Evolutionary conservation across 768 basidiomycete genomes (phyloP).

Genomic region (Mycena epipterygia): DNA sequence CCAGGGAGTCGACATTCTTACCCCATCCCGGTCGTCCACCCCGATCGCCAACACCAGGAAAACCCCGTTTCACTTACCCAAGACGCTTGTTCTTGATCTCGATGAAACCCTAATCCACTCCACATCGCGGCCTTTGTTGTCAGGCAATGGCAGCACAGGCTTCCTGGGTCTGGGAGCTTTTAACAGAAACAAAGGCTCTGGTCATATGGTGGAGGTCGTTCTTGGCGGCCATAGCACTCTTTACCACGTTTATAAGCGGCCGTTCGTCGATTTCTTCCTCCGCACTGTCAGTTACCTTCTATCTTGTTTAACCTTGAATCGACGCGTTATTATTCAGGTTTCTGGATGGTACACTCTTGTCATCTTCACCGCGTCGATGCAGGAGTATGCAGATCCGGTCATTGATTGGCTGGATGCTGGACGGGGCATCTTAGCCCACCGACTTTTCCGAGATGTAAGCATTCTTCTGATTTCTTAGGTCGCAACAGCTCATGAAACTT

Average conservation of each 20-base stretch:
- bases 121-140: conserved; percentile 83
- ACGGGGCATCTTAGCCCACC: conserved; percentile 88
- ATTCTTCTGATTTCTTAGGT: conserved; percentile 27
- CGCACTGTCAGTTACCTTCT: conserved; percentile 72
- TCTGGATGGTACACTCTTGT: conserved; percentile 99
- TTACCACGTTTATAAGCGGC: conserved; percentile 98
- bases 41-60: conserved; percentile 62
- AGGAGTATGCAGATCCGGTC: conserved; percentile 99
- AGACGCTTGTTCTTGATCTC: conserved; percentile 96
- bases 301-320: conserved; percentile 33
- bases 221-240: conserved; percentile 89
- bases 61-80: conserved; percentile 85
- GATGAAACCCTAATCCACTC: conserved; percentile 99
- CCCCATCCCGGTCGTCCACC: conserved; percentile 60
- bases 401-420: conserved; percentile 99
- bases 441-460: conserved; percentile 93
- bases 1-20: conserved; percentile 36
- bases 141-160: conserved; percentile 64
- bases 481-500: not conserved
- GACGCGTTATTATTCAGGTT: conserved; percentile 68
- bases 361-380: conserved; percentile 99
- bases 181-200: conserved; percentile 74
- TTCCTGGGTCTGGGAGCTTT: conserved; percentile 71
- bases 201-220: conserved; percentile 94
- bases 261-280: conserved; percentile 96